Base-by-base conservation (phyloP, 371 early-diverging fungal species). In the Antonospora locustae region DNA sequence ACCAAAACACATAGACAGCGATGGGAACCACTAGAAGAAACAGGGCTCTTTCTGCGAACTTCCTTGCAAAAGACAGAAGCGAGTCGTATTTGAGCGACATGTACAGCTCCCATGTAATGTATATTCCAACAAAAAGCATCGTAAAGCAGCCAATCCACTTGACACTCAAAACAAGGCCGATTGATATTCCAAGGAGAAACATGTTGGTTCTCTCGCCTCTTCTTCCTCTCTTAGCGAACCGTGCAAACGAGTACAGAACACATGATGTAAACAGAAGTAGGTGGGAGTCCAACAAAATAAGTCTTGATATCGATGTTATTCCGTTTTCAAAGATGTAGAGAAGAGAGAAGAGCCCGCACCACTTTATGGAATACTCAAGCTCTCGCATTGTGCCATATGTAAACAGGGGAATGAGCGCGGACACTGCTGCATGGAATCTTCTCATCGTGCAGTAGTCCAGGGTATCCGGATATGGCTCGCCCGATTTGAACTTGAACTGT, bases 131-230 rank as follows among this genome's bases (percentile, higher is more conserved):
- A 14, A 90, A 72, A 4, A 88, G 87, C 2, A 87, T 86, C 12
- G 83, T 83, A 71, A 98, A 85, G 41, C 91, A 75, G 0, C 97
- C 99, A 25, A 98, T 92, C 99, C 97, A 98, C 71, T 98, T 98
- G 12, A 94, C 82, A 76, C 92, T 90, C 38, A 61, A 3, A 83
- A 84, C 78, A 22, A 57, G 61, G 7, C 99, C 96, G 20, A 96
- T 69, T 12, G 85, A 83, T 1, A 84, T 63, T 39, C 99, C 99
- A 2, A 91, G 85, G 36, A 82, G 66, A 2, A 80, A 55, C 24
- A 96, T 67, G 85, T 88, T 87, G 4, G 78, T 52, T 79, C 81
- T 46, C n/a, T 4, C 4, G 4, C 46, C 2, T 22, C 52, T 52
- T 44, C 11, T 46, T 90, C 88, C 2, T 79, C 68, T 11, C 51